A percentile compares a stretch with the other conserved stretches of the same genome.
Conservation (phyloP, 1,139 yeast species). For the Citeromyces hawaiiensis region DNA sequence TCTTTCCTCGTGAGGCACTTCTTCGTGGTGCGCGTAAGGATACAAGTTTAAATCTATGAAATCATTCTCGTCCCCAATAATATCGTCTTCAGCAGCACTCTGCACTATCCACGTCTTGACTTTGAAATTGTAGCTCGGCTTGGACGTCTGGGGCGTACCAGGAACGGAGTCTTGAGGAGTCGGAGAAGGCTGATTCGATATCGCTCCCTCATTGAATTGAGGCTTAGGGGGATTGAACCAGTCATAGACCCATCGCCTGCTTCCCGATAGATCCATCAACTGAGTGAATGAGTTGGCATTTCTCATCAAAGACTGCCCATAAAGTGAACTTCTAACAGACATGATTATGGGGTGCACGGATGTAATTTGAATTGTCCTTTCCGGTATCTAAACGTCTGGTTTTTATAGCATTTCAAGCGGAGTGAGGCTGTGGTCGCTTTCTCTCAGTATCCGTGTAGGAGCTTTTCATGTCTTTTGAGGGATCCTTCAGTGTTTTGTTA, state of each 20-base stretch:
- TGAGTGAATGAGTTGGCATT: slow-evolving; percentile 14
- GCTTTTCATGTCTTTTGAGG: too few relatives aligned
- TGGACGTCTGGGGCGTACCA: slow-evolving; percentile 10
- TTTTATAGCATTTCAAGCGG: too few relatives aligned
- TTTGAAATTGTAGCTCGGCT: slow-evolving; percentile 17
- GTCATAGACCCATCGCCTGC: slow-evolving; percentile 21
- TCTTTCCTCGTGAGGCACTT: slow-evolving; percentile 5
- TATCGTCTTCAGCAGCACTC: slow-evolving; percentile 15
- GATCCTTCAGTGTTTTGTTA: too few relatives aligned
- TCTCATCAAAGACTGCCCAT: slow-evolving; percentile 21
- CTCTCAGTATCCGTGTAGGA: too few relatives aligned
- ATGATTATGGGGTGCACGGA: slow-evolving; percentile 6
- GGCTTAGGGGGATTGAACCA: slow-evolving; percentile 21
- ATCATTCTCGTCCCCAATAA: slow-evolving; percentile 22
- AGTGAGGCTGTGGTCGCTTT: too few relatives aligned
- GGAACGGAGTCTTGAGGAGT: slow-evolving; percentile 8
- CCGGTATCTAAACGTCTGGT: too few relatives aligned
- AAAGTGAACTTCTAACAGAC: slow-evolving; percentile 21
- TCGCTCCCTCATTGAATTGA: slow-evolving; percentile 5
- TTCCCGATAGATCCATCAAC: slow-evolving; percentile 8
- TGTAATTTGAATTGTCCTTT: too few relatives aligned
- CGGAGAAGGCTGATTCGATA: slow-evolving; percentile 7
- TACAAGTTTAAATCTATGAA: slow-evolving; percentile 17
- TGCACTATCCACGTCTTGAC: slow-evolving; percentile 30
- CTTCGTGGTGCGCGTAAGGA: slow-evolving; percentile 5